Conservation (phyloP, 2,329 filamentous ascomycete genomes). For the Tolypocladium guangdongense region DNA sequence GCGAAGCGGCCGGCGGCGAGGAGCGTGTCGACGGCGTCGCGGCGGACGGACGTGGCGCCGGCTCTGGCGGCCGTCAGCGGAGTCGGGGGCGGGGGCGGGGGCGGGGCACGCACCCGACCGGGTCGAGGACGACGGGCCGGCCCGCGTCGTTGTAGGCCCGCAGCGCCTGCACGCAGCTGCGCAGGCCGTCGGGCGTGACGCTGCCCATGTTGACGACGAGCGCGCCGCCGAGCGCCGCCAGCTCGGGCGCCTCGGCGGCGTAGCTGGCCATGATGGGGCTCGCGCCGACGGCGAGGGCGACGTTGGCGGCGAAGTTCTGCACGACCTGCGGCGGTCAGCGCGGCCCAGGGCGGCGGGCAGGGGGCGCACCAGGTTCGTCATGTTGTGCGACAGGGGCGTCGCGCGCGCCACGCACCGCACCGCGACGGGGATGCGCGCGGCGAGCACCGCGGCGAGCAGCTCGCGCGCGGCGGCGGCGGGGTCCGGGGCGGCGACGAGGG, state of each 20-base stretch:
- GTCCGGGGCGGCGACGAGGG: conserved; percentile 64
- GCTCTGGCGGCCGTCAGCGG: too few species aligned
- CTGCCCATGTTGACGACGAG: conserved; percentile 95
- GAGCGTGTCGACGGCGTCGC: conserved; percentile 58
- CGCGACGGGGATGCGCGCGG: conserved; percentile 40
- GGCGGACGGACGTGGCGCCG: conserved; percentile 67
- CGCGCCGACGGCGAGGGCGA: conserved; percentile 72
- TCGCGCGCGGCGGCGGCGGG: conserved; percentile 51
- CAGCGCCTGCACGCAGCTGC: conserved; percentile 64
- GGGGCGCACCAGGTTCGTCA: conserved; percentile 95
- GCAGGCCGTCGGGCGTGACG: conserved; percentile 62
- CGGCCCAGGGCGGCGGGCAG: too few species aligned
- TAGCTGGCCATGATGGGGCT: conserved; percentile 94
- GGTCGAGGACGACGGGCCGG: conserved; percentile 73
- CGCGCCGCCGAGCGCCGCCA: conserved; percentile 65
- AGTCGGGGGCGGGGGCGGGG: too few species aligned
- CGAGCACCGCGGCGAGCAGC: conserved; percentile 34
- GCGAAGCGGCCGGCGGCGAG: conserved; percentile 67
- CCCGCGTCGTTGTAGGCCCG: conserved; percentile 69
- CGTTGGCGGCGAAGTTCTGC: conserved; percentile 88
- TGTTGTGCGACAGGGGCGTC: conserved; percentile 80
- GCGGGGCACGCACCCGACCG: conserved; percentile 62
- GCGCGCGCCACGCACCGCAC: conserved; percentile 49
- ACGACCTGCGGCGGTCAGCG: conserved; percentile 43
- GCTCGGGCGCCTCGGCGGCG: conserved; percentile 67